Evolutionary conservation across 306 rosid species (phyloP), one percentile per base, ranked within the genome.

Genomic region (Phaseolus lunatus): DNA sequence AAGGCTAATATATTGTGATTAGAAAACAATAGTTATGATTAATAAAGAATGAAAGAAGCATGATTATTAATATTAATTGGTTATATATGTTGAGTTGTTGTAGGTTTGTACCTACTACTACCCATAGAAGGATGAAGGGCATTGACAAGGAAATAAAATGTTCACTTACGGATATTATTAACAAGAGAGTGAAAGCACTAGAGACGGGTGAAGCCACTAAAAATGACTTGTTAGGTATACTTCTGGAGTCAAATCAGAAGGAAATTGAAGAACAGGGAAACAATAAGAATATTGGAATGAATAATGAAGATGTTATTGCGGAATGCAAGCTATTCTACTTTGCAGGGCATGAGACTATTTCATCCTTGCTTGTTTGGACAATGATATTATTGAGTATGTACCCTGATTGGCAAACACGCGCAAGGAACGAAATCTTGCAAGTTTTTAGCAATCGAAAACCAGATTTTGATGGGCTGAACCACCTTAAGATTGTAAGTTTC

Each of bases 301-400:
- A 49, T 11, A 50, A 64, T 20, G 59, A 87, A 11, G 91, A 90
- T 2, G 83, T 90, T 5, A 70, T 88, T 0, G 85, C 61, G 4
- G 92, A 90, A 63, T 90, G 89, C 81, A 86, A 87, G 27, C 7
- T 69, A n/a, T 86, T 88, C 77, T 88, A 84, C 82, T 39, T 88
- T 48, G 90, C 87, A 3, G 92, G 92, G 8, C 90, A 90, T 50
- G 95, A 88, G 15, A 88, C 95, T 15, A 88, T 89, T 2, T 75
- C 92, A 2, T 71, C 13, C 9, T 48, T 88, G 41, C 84, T 90
- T 11, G 79, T 86, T 50, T 90, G 89, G 90, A 88, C 92, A 3
- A 77, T 90, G 82, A 31, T 88, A 0, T 45, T 86, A 8, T 43
- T 88, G 61, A 31, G 90, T 80, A 70, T 53, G 18, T 39, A 82